Conservation (phyloP, 2,329 filamentous ascomycete genomes). For the Pestalotiopsis sp. region DNA sequence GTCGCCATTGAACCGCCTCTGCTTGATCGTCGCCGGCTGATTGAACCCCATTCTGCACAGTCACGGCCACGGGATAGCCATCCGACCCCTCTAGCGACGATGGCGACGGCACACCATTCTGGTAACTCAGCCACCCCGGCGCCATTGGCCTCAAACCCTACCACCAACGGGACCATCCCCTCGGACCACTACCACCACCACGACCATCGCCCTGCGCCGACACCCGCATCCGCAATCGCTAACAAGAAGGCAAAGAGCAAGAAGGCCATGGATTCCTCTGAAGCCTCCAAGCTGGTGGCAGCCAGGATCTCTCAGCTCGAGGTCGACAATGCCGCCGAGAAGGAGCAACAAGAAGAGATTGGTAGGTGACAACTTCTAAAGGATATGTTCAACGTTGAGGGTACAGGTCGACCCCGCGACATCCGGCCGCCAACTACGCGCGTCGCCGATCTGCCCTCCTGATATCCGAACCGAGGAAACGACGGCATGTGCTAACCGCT, state of each 20-base stretch:
- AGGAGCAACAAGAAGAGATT: conserved; percentile 94
- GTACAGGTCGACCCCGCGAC: neutral
- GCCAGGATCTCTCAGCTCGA: conserved; percentile 96
- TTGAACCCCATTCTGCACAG: neutral
- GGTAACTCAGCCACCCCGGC: conserved; percentile 33
- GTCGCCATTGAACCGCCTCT: neutral
- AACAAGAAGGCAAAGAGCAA: conserved; percentile 83
- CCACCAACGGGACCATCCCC: conserved; percentile 33
- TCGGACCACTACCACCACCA: conserved; percentile 30
- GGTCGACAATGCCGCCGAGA: conserved; percentile 88
- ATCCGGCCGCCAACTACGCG: neutral
- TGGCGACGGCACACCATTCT: conserved; percentile 39
- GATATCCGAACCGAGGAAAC: neutral
- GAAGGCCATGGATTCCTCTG: conserved; percentile 81
- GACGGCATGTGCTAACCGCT: neutral
- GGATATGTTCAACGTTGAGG: neutral
- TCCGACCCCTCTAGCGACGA: conserved; percentile 23
- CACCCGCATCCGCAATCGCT: conserved; percentile 50
- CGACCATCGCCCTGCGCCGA: conserved; percentile 44
- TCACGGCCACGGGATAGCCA: conserved; percentile 13
- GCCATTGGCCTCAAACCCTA: conserved; percentile 31
- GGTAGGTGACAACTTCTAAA: conserved; percentile 58
- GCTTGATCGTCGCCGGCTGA: neutral
- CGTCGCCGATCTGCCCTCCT: neutral
- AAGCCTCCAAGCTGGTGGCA: conserved; percentile 88